phyloP scores from a whole-genome alignment of 768 basidiomycete genomes.

The Filobasidium floriforme region DNA sequence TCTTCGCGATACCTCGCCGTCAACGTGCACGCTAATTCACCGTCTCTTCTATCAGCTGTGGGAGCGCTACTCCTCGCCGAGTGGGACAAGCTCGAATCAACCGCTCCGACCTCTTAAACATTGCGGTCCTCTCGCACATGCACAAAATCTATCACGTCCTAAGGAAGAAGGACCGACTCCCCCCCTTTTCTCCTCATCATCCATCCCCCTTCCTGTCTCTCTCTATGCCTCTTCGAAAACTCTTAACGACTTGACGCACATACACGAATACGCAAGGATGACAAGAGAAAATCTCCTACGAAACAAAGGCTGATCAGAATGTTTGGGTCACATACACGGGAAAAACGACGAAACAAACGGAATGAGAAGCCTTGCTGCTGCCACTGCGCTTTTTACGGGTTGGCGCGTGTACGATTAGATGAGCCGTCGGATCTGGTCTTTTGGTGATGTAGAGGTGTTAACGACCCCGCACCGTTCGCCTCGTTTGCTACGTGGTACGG shows the following conservation, averaged over 20 bases:
- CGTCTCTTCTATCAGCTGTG: constrained; percentile 1
- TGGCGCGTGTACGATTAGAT: not conserved
- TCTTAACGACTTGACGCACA: not conserved
- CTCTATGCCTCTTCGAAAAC: no score
- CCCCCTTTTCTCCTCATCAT: no score
- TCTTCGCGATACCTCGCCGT: not conserved
- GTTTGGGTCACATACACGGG: not conserved
- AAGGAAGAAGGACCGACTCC: not conserved
- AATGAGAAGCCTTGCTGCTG: not conserved
- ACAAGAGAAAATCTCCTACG: not conserved
- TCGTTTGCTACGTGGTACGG: no score
- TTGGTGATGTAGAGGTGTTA: not conserved
- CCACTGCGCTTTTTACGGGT: not conserved
- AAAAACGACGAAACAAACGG: not conserved
- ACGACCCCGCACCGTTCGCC: not conserved
- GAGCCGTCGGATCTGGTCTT: not conserved
- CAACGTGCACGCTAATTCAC: not conserved
- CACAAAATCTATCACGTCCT: not conserved
- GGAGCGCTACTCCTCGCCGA: constrained; percentile 15
- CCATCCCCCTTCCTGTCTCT: no score
- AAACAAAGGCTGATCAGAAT: not conserved
- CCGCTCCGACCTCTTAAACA: not conserved
- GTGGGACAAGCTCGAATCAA: constrained; percentile 5
- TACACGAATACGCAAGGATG: not conserved
- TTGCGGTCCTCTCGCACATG: not conserved